Evolutionary conservation across 352 stramenopile genomes (phyloP).

Genomic region (Elongisporangium anandrum): DNA sequence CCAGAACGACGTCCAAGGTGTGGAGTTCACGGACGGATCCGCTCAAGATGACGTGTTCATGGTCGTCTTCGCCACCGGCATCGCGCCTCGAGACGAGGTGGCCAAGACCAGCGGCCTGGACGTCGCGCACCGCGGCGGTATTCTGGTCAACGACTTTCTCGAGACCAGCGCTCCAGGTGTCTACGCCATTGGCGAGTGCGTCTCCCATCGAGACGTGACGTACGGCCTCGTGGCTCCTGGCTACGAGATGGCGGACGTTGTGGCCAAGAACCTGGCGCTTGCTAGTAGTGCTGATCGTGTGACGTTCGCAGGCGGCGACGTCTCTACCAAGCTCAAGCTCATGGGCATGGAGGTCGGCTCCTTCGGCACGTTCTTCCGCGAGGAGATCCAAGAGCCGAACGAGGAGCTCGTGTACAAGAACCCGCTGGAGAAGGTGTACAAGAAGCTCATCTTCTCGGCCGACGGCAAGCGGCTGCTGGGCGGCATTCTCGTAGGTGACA

Average conservation of each 20-base stretch:
- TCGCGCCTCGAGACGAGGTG: conserved; percentile 90
- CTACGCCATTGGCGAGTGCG: conserved; percentile 90
- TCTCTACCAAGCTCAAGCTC: conserved; percentile 93
- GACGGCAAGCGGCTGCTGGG: conserved; percentile 69
- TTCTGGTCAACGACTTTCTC: conserved; percentile 88
- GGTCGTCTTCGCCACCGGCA: conserved; percentile 89
- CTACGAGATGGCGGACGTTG: conserved; percentile 89
- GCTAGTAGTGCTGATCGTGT: conserved; percentile 19
- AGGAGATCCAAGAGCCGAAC: conserved; percentile 71
- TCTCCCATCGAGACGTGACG: conserved; percentile 88
- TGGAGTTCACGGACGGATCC: conserved; percentile 84
- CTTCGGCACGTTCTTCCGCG: conserved; percentile 83
- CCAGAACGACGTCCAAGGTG: conserved; percentile 49
- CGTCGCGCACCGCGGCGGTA: conserved; percentile 79
- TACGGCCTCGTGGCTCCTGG: conserved; percentile 92
- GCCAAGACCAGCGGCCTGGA: conserved; percentile 55
- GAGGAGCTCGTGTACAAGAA: conserved; percentile 88
- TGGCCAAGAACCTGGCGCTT: conserved; percentile 75
- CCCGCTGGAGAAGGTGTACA: conserved; percentile 85
- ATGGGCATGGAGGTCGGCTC: conserved; percentile 92
- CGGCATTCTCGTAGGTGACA: conserved; percentile 90
- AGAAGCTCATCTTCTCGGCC: conserved; percentile 92
- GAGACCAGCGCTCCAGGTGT: conserved; percentile 68
- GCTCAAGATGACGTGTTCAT: conserved; percentile 85
- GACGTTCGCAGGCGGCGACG: conserved; percentile 81